These are phyloP conservation scores for Asterionellopsis glacialis DNA, from an alignment of 108 stramenopile genomes.

Conservation along the genomic window DNA sequence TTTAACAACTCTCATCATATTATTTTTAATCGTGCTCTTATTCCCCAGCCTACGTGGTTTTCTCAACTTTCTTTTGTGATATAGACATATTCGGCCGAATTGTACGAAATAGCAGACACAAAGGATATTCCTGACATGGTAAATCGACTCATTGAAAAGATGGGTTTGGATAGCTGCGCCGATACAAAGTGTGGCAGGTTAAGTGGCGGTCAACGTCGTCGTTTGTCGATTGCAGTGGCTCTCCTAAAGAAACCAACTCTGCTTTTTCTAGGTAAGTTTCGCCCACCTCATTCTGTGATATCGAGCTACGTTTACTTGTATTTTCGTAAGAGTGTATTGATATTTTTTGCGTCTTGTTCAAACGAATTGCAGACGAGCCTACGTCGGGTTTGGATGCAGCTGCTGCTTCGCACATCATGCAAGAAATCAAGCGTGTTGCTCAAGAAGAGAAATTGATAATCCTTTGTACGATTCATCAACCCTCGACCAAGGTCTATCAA, in stretches of 20 bases:
- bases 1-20: too few species aligned
- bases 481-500: conserved; percentile 40
- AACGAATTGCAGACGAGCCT: too few species aligned
- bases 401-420: conserved; percentile 22
- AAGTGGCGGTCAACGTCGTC: conserved; percentile 27
- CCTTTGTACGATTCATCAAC: conserved; percentile 64
- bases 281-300: too few species aligned
- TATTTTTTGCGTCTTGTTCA: too few species aligned
- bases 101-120: conserved; percentile 21
- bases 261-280: conserved; percentile 89
- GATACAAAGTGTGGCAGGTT: conserved; percentile 21
- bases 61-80: too few species aligned
- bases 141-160: conserved; percentile 21
- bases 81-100: conserved; percentile 17
- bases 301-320: too few species aligned
- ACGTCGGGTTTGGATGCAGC: conserved; percentile 46
- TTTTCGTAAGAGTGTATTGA: too few species aligned
- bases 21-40: too few species aligned
- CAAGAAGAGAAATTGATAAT: conserved; percentile 36
- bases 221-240: conserved; percentile 53
- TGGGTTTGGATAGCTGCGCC: conserved; percentile 30
- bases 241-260: conserved; percentile 89
- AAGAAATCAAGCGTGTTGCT: conserved; percentile 37
- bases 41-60: too few species aligned
- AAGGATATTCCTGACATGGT: neutral